Evolutionary conservation across 2,329 filamentous ascomycete species (phyloP), one percentile per base, ranked within the genome.

Genomic region (Trichophyton schoenleinii): DNA sequence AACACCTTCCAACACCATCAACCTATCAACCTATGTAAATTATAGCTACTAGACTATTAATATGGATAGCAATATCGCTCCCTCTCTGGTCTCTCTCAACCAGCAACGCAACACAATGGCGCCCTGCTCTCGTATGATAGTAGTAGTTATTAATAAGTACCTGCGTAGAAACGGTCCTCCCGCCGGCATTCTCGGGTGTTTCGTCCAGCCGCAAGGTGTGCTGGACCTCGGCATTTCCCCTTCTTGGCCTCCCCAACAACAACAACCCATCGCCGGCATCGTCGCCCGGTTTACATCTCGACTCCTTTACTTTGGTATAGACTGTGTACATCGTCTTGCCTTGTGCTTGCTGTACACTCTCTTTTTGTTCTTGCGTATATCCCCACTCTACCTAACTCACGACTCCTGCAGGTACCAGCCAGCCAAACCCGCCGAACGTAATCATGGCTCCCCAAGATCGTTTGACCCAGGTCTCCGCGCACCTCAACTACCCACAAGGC

Each of bases 401-500:
- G 11, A 13, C 34, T 38, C 34, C 11, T 11, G 11, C 1, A 52
- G 1, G 9, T 8, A 49, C 15, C 52, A 22, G 13, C 52, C n/a
- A 25, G 48, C 8, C 22, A 36, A 58, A 31, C 28, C 28, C 28
- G 6, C 28, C n/a, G 44, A 46, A 44, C 57, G 72, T 59, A 53
- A 75, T 31, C 1, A 31, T 75, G 72, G 68, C 83, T 52, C 72
- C 73, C 44, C 79, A 83, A 60, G 69, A 76, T 69, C 84, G 87
- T 65, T 77, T 88, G 58, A 78, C 81, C 46, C 89, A 94, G 74
- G 83, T 95, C 67, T 83, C 86, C 42, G 81, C 81, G 64, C 89
- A 95, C 74, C 83, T 95, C 68, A 91, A 90, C 77, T 92, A 86
- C 76, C 89, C 90, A 42, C 81, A 83, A 70, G 90, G 90, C 62